phyloP scores from a whole-genome alignment of 139 green algal genomes.

The Edaphochlamys debaryana region DNA sequence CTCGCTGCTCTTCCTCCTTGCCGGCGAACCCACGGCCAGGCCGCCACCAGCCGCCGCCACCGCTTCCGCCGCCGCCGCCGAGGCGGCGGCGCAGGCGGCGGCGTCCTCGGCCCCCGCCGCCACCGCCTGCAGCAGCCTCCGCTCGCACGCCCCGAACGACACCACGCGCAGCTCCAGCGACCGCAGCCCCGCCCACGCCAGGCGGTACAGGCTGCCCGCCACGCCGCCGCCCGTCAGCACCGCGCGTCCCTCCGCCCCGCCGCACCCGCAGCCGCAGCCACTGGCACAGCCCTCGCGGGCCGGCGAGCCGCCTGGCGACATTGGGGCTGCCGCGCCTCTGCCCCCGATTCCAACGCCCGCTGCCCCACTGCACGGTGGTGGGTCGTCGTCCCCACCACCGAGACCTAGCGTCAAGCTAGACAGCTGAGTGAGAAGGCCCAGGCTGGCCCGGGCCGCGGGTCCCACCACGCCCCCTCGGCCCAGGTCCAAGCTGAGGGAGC shows the following conservation, averaged over 20 bases:
- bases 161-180: conserved; percentile 29
- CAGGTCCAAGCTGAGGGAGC: neutral
- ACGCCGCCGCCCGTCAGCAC: neutral
- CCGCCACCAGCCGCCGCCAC: neutral
- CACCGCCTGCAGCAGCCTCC: conserved; percentile 1
- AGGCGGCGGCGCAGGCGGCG: neutral
- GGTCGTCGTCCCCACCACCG: neutral
- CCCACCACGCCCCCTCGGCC: neutral
- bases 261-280: too few species aligned
- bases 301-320: too few species aligned
- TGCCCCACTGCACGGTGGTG: neutral
- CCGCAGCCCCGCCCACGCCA: neutral
- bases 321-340: too few species aligned
- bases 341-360: neutral
- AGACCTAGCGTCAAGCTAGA: neutral
- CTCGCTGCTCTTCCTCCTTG: too few species aligned
- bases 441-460: neutral
- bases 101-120: neutral
- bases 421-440: conserved; percentile 7
- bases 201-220: conserved; percentile 17
- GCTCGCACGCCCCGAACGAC: neutral
- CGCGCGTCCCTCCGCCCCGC: too few species aligned
- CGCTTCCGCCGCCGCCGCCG: neutral
- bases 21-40: neutral
- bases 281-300: too few species aligned